Conservation (phyloP, 768 basidiomycete genomes). For the Amanita phalloides region DNA sequence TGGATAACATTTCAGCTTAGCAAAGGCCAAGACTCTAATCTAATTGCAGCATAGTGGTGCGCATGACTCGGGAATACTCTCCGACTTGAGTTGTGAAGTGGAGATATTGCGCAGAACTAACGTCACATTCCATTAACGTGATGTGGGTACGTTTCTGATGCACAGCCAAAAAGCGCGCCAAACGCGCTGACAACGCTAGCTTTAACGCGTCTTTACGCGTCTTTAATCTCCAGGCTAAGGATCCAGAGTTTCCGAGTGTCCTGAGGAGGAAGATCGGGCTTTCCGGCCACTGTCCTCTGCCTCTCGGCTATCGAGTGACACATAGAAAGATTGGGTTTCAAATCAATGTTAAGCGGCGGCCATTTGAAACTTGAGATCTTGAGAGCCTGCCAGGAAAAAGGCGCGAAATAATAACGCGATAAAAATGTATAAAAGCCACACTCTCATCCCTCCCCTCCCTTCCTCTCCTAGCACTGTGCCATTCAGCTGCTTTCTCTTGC, state of each 20-base stretch:
- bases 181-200: conserved; percentile 11
- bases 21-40: neutral
- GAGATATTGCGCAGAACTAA: neutral
- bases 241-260: neutral
- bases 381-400: neutral
- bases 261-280: neutral
- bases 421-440: conserved; percentile 8
- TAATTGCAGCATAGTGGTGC: neutral
- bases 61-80: neutral
- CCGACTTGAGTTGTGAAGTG: neutral
- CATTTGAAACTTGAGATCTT: neutral
- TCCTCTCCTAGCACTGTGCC: conserved; percentile 32
- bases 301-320: neutral
- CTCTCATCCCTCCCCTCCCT: conserved; percentile 21
- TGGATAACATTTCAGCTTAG: too few relatives aligned
- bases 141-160: neutral
- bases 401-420: neutral
- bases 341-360: neutral
- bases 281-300: too few relatives aligned
- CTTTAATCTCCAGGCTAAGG: conserved; percentile 17
- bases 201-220: conserved; percentile 34
- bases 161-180: neutral
- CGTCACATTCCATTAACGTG: neutral
- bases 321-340: neutral
- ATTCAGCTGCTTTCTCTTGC: conserved; percentile 32